Evolutionary conservation across 148 eudicot genomes (phyloP), one percentile per base, ranked within the genome.

Genomic region (Heliamphora exappendiculata): DNA sequence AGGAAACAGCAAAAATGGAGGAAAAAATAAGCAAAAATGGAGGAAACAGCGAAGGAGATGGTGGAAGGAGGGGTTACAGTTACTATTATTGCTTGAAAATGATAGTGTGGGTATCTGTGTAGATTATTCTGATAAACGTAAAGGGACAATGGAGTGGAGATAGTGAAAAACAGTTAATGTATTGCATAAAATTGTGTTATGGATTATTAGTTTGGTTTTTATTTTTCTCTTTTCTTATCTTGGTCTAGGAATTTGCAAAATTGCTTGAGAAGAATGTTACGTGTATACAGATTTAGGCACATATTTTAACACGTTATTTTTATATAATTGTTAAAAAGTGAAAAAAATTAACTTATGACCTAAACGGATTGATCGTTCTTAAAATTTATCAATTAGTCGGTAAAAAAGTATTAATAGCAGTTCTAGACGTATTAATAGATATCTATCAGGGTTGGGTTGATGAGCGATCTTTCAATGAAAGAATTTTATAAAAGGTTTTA

Each of bases 31-130:
- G 24, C 7, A 20, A 54, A 13, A 14, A 11, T 4, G 29, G 37
- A 29, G 12, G 58, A 26, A 34, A 66, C n/a, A 17, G 36, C 24
- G 16, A 58, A 62, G 70, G 57, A 64, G 78, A 75, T 65, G 75
- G 54, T 54, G 49, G 75, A 66, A 28, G 57, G n/a, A 65, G 11
- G 17, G 13, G 69, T 36, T 64, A 42, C 36, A 57, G 22, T 53
- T 66, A 13, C 24, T 26, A 51, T 66, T 65, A 19, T 42, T 44
- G 57, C 39, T 33, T 75, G 57, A 31, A 62, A 44, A 37, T 62
- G 39, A 19, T 33, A 45, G 59, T 75, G 42, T 73, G 54, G 65
- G 31, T 12, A 20, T 76, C 8, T 76, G 65, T 73, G 39, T 37
- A 73, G 65, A 47, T 29, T 34, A 31, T 76, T 10, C 31, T 39